Base-by-base conservation (phyloP, 805 yeast genomes). In the Cyberlindnera misumaiensis region DNA sequence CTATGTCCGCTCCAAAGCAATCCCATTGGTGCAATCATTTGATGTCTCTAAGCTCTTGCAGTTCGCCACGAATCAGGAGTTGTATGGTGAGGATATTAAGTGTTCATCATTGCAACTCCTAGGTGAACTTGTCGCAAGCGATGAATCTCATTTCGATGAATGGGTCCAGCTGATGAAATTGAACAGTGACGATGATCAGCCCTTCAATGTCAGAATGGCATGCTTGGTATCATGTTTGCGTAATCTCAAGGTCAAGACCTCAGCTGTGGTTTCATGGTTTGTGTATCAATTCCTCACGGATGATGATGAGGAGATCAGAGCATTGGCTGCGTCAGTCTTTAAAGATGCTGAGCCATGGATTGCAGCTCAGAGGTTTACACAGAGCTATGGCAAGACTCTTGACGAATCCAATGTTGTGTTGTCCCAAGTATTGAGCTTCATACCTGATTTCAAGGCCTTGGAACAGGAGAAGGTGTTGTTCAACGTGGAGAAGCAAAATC, bases 241-340 rank as follows among this genome's bases (percentile, higher is more conserved):
- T 16, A 49, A 41, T 37, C 53, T 52, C 42, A 30, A 25, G 3
- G 28, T 38, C 11, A 14, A 32, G 9, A 29, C 39, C 3, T 43
- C 49, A 0, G 22, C 39, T 11, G 32, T 32, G 22, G 62, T 60
- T 16, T 46, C 44, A 6, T 46, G 55, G 35, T 40, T 60, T 4
- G 49, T 69, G 1, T 65, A 64, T 41, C 52, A 58, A 11, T 67
- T 62, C 44, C 52, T 80, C 17, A 60, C 60, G 37, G 95, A 86
- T 56, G 95, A 85, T 49, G 90, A 82, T 47, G 74, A 67, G 11
- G 76, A 69, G 11, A 59, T 83, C 5, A 63, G 94, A 40, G 57
- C 59, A 1, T 13, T 48, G 3, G 72, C 84, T 0, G 64, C 84
- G 0, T 33, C 46, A 2, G 64, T 63, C 39, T 53, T 78, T 13